Evolutionary conservation across 805 yeast genomes (phyloP).

Genomic region (Myxozyma melibiosi): DNA sequence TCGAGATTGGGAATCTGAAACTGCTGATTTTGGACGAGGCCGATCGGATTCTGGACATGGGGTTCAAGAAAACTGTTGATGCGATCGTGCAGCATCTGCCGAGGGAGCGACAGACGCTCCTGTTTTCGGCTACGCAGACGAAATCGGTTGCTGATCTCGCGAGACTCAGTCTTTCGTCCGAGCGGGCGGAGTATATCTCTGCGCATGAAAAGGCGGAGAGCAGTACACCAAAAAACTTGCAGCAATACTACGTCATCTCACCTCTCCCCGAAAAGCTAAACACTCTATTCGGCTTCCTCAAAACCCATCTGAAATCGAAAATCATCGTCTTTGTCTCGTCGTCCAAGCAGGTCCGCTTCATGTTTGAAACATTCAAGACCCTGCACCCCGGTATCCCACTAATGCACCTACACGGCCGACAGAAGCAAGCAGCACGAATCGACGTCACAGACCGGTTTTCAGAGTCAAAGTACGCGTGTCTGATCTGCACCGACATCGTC

Average conservation of each 20-base stretch:
- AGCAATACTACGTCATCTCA: conserved; percentile 76
- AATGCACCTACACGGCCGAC: conserved; percentile 94
- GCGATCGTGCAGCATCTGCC: conserved; percentile 78
- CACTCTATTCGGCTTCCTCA: conserved; percentile 80
- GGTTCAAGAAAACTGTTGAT: conserved; percentile 81
- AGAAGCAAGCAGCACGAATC: conserved; percentile 94
- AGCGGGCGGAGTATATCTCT: conserved; percentile 60
- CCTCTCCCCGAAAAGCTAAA: conserved; percentile 81
- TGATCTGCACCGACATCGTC: conserved; percentile 97
- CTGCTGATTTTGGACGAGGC: conserved; percentile 87
- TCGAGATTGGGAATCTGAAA: conserved; percentile 74
- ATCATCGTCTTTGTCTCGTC: conserved; percentile 83
- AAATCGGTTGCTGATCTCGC: conserved; percentile 82
- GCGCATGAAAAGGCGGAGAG: conserved; percentile 45
- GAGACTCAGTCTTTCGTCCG: conserved; percentile 57
- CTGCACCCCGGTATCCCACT: conserved; percentile 94
- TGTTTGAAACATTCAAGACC: conserved; percentile 82
- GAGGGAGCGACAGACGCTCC: conserved; percentile 74
- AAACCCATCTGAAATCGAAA: conserved; percentile 77
- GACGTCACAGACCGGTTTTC: conserved; percentile 96
- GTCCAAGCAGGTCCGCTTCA: conserved; percentile 87
- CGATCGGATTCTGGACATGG: conserved; percentile 91
- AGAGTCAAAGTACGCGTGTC: conserved; percentile 86
- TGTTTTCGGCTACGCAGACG: conserved; percentile 89
- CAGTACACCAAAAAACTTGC: conserved; percentile 79